A percentile compares a stretch with the other conserved stretches of the same genome.
Evolutionary conservation across 2,329 filamentous ascomycete species (phyloP).

Genomic region (Xylaria arbuscula): DNA sequence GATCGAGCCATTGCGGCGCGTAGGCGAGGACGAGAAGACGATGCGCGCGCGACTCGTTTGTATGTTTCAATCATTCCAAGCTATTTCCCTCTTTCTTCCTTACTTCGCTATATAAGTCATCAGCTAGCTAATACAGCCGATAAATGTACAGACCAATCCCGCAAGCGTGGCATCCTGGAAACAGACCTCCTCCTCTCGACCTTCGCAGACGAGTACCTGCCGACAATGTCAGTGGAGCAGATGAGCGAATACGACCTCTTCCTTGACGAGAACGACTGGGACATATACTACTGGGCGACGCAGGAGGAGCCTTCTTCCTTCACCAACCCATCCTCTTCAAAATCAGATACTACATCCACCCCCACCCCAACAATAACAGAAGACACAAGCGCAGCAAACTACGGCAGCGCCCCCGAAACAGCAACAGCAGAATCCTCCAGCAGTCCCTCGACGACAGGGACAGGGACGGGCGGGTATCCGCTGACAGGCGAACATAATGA

Average conservation of each 20-base stretch:
- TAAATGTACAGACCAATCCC: slow-evolving; percentile 80
- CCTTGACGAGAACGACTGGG: slow-evolving; percentile 99
- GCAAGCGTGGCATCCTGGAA: slow-evolving; percentile 95
- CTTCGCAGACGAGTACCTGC: slow-evolving; percentile 85
- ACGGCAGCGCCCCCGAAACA: slow-evolving; percentile 55
- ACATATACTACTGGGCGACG: slow-evolving; percentile 99
- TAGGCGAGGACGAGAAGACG: slow-evolving; percentile 84
- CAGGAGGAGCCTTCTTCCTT: slow-evolving; percentile 75
- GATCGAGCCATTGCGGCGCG: slow-evolving; percentile 87
- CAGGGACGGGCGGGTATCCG: slow-evolving; percentile 18
- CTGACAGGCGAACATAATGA: slow-evolving; percentile 44
- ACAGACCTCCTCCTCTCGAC: slow-evolving; percentile 96
- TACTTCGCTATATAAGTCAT: no score
- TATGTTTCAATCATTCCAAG: slow-evolving; percentile 55
- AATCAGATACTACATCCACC: slow-evolving; percentile 4
- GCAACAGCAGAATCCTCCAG: slow-evolving; percentile 50
- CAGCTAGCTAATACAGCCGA: no score
- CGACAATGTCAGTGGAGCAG: slow-evolving; percentile 76
- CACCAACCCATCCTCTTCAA: slow-evolving; percentile 56
- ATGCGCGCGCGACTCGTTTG: slow-evolving; percentile 86
- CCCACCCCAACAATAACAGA: slow-evolving; percentile 3
- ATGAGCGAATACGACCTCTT: slow-evolving; percentile 89
- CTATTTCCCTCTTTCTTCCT: not conserved
- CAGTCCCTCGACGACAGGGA: slow-evolving; percentile 10
- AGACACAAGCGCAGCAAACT: slow-evolving; percentile 23